A percentile compares a stretch with the other conserved stretches of the same genome.
Conservation (phyloP, 2,329 filamentous ascomycete genomes). For the Colletotrichum salicis region DNA sequence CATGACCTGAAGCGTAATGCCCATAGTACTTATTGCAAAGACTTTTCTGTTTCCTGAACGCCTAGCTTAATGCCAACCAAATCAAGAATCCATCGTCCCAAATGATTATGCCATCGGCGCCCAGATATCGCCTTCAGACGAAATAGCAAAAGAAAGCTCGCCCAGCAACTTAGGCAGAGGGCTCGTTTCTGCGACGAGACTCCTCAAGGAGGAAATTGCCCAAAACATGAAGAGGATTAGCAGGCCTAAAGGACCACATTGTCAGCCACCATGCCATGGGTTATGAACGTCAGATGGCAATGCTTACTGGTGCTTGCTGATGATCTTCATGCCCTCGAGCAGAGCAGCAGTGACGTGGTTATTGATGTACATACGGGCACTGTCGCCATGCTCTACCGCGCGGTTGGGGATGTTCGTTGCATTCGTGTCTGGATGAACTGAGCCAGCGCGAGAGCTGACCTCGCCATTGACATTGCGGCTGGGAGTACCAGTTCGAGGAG, state of each 20-base stretch:
- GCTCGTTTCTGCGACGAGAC: slow-evolving; percentile 49
- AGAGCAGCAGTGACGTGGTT: slow-evolving; percentile 74
- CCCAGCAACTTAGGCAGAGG: neutral
- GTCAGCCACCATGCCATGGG: slow-evolving; percentile 4
- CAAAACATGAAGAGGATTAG: slow-evolving; percentile 74
- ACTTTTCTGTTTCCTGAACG: slow-evolving; percentile 30
- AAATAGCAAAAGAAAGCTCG: neutral
- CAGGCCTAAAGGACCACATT: slow-evolving; percentile 58
- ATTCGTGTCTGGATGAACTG: slow-evolving; percentile 64
- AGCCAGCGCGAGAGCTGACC: slow-evolving; percentile 64
- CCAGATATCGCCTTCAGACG: neutral
- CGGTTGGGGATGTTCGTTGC: slow-evolving; percentile 66
- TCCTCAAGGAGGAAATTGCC: slow-evolving; percentile 77
- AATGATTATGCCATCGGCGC: slow-evolving; percentile 3
- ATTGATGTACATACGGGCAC: slow-evolving; percentile 77
- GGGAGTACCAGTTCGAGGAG: slow-evolving; percentile 61
- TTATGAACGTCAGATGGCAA: slow-evolving; percentile 1
- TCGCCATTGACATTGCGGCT: slow-evolving; percentile 47
- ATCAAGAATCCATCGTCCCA: neutral
- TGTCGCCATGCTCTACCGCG: slow-evolving; percentile 72
- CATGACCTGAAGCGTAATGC: neutral
- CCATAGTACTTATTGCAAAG: neutral
- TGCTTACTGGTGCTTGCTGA: slow-evolving; percentile 77
- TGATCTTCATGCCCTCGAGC: slow-evolving; percentile 78
- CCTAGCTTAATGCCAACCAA: slow-evolving; percentile 19